A percentile compares a stretch with the other conserved stretches of the same genome.
These are phyloP conservation scores for Neospermospora avenae DNA, from an alignment of 2,329 filamentous ascomycete genomes.

Conservation along the genomic window DNA sequence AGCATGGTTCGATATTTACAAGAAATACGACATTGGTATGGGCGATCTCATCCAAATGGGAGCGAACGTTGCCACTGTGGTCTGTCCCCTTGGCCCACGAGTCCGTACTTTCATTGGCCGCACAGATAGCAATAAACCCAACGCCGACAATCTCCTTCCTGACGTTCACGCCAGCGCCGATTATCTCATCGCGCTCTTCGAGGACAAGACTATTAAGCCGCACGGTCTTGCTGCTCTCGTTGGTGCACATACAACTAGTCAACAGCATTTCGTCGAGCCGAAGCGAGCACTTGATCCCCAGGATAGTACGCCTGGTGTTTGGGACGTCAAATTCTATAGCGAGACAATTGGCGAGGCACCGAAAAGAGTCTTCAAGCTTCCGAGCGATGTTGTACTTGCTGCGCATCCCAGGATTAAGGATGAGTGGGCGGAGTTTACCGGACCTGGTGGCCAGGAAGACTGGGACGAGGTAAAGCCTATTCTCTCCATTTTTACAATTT, in stretches of 20 bases:
- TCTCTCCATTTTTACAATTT: not conserved
- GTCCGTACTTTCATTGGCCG: conserved; percentile 51
- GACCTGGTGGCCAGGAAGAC: conserved; percentile 34
- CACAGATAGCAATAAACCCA: conserved; percentile 41
- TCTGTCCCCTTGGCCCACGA: conserved; percentile 51
- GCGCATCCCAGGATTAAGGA: conserved; percentile 30
- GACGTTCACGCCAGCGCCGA: conserved; percentile 42
- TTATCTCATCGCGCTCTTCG: conserved; percentile 39
- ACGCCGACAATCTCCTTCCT: conserved; percentile 45
- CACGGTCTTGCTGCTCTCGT: conserved; percentile 52
- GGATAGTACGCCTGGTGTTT: conserved; percentile 48
- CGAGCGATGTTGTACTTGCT: conserved; percentile 10
- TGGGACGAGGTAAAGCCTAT: conserved; percentile 41
- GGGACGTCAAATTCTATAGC: conserved; percentile 50
- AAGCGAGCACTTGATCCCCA: conserved; percentile 50
- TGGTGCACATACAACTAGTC: conserved; percentile 50
- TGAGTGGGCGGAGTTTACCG: conserved; percentile 41
- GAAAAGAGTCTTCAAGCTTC: conserved; percentile 14
- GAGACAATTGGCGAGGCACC: conserved; percentile 45
- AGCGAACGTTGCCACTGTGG: conserved; percentile 33
- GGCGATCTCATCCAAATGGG: conserved; percentile 54
- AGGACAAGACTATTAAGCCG: conserved; percentile 50
- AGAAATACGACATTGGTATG: conserved; percentile 42
- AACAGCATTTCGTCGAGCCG: conserved; percentile 45
- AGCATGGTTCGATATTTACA: conserved; percentile 35